Evolutionary conservation across 257 asterid genomes (phyloP), one percentile per base, ranked within the genome.

Genomic region (Perilla frutescens): DNA sequence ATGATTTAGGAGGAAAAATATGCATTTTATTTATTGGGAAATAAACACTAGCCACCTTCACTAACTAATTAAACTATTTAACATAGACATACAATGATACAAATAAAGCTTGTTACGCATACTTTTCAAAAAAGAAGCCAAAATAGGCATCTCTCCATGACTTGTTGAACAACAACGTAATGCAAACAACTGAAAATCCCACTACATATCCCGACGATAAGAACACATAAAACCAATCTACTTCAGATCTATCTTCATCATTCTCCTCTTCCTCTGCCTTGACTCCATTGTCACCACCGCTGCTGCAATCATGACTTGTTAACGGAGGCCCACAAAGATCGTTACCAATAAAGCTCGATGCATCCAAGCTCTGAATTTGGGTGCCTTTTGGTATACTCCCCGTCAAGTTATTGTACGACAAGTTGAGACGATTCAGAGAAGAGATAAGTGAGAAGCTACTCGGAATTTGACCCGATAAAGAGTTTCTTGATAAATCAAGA

Each of bases 401-500:
- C 0, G 40, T 44, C 11, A 74, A 44, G 20, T 70, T 36, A 43
- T 79, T 79, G 60, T 51, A 56, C n/a, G 80, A 70, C 31, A 74
- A 8, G 45, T 79, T 64, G n/a, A 79, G 4, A 69, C 47, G 20
- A 20, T 1, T 43, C 68, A 79, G 40, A 29, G 20, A 36, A 26
- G 61, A 32, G 44, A 71, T 3, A 9, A 3, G 1, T 3, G 63
- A 2, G 0, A 70, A 1, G 36, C 73, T 45, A 37, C 6, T 50
- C 6, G 84, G 87, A 58, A 82, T 64, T 29, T 51, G 47, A n/a
- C 84, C 78, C 0, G 60, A 54, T 5, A 83, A n/a, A 1, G 26
- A 75, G 72, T 79, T 79, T 2, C 43, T 58, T 14, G 79, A 82
- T 0, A 79, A 45, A 62, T 75, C 81, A 29, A 77, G 74, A 56